These are phyloP conservation scores for Nicotiana tabacum DNA, from an alignment of 257 asterid genomes.

Conservation along the genomic window DNA sequence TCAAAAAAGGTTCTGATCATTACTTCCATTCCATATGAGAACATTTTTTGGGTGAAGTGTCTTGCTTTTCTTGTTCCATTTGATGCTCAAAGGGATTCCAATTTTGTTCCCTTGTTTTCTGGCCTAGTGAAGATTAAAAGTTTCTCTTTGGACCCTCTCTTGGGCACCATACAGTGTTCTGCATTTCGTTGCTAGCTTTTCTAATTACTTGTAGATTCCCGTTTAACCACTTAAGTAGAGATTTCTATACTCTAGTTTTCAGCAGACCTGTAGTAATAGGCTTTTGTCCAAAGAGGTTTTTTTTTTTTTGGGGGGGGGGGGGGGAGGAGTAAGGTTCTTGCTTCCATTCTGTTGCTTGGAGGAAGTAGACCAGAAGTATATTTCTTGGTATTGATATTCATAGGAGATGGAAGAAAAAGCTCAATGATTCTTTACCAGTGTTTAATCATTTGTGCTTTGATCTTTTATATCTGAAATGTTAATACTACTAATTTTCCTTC, in stretches of 20 bases:
- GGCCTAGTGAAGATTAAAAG: background rate
- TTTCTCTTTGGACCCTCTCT: background rate
- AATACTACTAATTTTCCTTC: background rate
- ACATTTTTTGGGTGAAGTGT: background rate
- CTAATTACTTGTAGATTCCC: background rate
- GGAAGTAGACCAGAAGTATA: background rate
- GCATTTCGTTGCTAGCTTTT: background rate
- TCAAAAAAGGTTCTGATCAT: constrained; percentile 57
- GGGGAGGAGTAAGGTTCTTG: background rate
- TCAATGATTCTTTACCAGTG: background rate
- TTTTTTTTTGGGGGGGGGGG: background rate
- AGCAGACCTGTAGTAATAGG: background rate
- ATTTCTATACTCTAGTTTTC: background rate
- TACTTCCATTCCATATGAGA: background rate
- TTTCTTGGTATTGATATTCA: background rate
- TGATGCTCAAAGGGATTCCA: background rate
- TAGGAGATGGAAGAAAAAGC: background rate
- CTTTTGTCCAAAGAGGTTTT: background rate
- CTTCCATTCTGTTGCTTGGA: background rate
- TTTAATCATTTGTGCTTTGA: background rate
- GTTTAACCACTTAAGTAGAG: background rate
- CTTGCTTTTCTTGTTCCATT: background rate
- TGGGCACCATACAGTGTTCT: background rate
- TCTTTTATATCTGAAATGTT: background rate
- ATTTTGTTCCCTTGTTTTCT: background rate